Percentiles rank a stretch among this genome's conserved stretches.
phyloP scores from a whole-genome alignment of 768 basidiomycete genomes.

The Tulasnella sp. region DNA sequence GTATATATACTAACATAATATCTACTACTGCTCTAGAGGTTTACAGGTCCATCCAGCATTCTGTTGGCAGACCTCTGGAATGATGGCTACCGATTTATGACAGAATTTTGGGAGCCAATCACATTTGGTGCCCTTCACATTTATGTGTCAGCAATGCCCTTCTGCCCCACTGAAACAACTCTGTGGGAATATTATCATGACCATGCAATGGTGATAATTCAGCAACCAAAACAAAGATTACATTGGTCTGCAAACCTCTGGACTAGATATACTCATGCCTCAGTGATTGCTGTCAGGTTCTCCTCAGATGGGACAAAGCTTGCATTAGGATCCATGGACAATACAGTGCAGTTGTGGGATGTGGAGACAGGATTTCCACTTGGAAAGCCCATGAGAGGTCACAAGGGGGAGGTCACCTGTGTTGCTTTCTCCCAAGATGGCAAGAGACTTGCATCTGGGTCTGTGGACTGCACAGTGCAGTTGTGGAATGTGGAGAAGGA shows the following conservation, averaged over 20 bases:
- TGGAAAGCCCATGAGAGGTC: neutral
- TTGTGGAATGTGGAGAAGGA: slow-evolving; percentile 3
- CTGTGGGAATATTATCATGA: neutral
- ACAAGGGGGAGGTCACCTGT: neutral
- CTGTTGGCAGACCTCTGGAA: neutral
- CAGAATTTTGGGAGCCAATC: neutral
- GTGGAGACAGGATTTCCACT: no score
- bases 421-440: neutral
- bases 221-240: neutral
- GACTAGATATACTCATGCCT: neutral
- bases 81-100: neutral
- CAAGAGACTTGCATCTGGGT: neutral
- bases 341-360: no score
- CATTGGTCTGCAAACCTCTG: neutral
- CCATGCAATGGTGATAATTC: neutral
- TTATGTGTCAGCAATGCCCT: neutral
- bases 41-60: neutral
- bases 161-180: neutral
- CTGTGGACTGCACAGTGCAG: slow-evolving; percentile 3
- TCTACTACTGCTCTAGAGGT: neutral
- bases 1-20: no score
- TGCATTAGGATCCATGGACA: no score
- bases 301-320: no score
- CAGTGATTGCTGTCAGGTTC: neutral
- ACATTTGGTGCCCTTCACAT: neutral